These are phyloP conservation scores for Grosmannia penicillata DNA, from an alignment of 2,329 filamentous ascomycete genomes.

Conservation along the genomic window DNA sequence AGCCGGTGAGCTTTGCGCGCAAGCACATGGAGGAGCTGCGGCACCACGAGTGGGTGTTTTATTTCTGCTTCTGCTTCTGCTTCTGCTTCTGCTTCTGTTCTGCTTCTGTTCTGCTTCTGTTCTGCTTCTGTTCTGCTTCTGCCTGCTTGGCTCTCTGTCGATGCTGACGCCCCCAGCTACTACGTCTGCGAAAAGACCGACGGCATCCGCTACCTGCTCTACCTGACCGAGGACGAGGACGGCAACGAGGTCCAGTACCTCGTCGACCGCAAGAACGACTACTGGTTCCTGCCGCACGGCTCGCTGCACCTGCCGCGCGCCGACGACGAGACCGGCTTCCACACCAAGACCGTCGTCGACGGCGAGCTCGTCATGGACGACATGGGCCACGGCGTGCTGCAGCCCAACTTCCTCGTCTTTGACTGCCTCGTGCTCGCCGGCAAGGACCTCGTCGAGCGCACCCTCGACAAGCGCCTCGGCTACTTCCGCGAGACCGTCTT, in stretches of 20 bases:
- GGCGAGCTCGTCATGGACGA: constrained; percentile 85
- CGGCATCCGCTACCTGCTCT: constrained; percentile 88
- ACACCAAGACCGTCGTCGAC: constrained; percentile 71
- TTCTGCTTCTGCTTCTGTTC: not conserved
- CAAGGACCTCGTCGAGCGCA: constrained; percentile 59
- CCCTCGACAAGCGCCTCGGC: constrained; percentile 76
- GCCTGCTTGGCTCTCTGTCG: not conserved
- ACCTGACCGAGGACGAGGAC: constrained; percentile 54
- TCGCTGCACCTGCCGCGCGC: constrained; percentile 69
- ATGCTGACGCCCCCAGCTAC: constrained; percentile 41
- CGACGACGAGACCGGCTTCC: constrained; percentile 45
- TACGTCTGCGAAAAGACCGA: constrained; percentile 98
- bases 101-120: not conserved
- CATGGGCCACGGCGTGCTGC: constrained; percentile 48
- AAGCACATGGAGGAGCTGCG: constrained; percentile 73
- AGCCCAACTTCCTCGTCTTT: constrained; percentile 81
- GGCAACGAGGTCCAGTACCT: constrained; percentile 65
- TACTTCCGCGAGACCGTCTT: constrained; percentile 71
- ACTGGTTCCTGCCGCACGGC: constrained; percentile 62
- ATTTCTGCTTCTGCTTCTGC: not conserved
- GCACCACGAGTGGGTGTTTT: constrained; percentile 48
- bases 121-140: too few species aligned
- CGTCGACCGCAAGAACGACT: constrained; percentile 96
- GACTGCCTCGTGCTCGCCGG: constrained; percentile 78
- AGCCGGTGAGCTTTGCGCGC: constrained; percentile 82